phyloP scores from a whole-genome alignment of 495 filamentous ascomycete genomes.

The Penicillium parvum region DNA sequence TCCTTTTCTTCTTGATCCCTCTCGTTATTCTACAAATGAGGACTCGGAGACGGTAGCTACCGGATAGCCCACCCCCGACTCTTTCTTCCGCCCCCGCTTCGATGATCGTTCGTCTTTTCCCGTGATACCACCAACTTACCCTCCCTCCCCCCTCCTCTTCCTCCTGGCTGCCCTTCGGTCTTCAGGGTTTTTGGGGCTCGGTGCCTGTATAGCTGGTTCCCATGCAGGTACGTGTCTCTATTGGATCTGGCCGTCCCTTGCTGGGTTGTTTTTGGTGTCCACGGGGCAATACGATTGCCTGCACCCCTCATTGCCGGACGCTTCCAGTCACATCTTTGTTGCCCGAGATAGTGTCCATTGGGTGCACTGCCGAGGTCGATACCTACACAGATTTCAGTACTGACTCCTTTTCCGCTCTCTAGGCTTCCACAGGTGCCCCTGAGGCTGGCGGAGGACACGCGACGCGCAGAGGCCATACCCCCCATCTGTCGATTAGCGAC shows the following conservation, averaged over 20 bases:
- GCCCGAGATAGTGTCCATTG: neutral
- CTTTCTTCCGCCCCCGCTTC: slow-evolving; percentile 36
- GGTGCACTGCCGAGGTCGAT: neutral
- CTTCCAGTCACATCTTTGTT: neutral
- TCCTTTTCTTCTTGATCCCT: neutral
- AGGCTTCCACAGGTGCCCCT: slow-evolving; percentile 52
- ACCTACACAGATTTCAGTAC: neutral
- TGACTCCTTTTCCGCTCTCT: slow-evolving; percentile 5
- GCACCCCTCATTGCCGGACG: neutral
- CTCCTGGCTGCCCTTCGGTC: slow-evolving; percentile 22
- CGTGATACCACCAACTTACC: slow-evolving; percentile 39
- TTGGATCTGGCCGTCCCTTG: slow-evolving; percentile 7
- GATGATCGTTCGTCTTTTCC: slow-evolving; percentile 37
- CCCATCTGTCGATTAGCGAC: slow-evolving; percentile 70
- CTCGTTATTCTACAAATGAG: slow-evolving; percentile 19
- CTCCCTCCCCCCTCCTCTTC: slow-evolving; percentile 14
- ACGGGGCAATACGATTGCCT: neutral
- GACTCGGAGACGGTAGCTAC: slow-evolving; percentile 10
- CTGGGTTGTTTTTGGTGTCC: neutral
- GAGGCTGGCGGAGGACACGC: slow-evolving; percentile 52
- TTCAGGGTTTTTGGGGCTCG: slow-evolving; percentile 26
- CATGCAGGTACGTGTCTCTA: slow-evolving; percentile 41
- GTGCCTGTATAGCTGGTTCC: slow-evolving; percentile 33
- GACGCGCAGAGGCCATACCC: slow-evolving; percentile 56
- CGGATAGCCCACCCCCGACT: slow-evolving; percentile 9